phyloP scores from a whole-genome alignment of 352 stramenopile genomes.

The Phytophthora fragariae region DNA sequence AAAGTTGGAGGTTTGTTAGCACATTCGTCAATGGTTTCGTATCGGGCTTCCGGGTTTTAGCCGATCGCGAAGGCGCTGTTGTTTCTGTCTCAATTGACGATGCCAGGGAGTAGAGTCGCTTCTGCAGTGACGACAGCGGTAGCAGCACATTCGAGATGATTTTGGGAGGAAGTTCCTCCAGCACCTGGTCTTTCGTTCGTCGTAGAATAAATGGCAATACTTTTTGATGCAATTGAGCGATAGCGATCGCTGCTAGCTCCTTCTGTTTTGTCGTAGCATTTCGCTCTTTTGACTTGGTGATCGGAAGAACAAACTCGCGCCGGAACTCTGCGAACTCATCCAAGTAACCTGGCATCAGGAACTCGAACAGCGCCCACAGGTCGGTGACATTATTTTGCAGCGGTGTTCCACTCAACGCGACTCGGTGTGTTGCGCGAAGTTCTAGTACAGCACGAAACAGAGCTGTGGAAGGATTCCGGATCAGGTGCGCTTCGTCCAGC shows the following conservation, averaged over 20 bases:
- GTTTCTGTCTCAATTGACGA: constrained; percentile 31
- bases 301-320: constrained; percentile 68
- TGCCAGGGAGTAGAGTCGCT: constrained; percentile 77
- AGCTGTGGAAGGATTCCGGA: constrained; percentile 95
- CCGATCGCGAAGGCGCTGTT: constrained; percentile 2
- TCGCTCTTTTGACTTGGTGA: constrained; percentile 59
- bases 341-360: constrained; percentile 98
- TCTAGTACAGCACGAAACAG: constrained; percentile 86
- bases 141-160: constrained; percentile 95
- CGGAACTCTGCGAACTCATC: constrained; percentile 84
- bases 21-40: constrained; percentile 47
- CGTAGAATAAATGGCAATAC: constrained; percentile 98
- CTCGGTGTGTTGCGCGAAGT: constrained; percentile 86
- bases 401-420: constrained; percentile 97
- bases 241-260: constrained; percentile 78
- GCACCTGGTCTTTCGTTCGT: constrained; percentile 96
- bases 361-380: constrained; percentile 98
- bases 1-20: constrained; percentile 71
- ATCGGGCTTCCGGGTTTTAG: not conserved
- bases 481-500: constrained; percentile 98
- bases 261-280: constrained; percentile 83
- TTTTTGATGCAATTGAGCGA: constrained; percentile 95
- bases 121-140: constrained; percentile 90
- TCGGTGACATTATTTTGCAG: constrained; percentile 98
- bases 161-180: constrained; percentile 97